Percentiles rank a stretch among this genome's conserved stretches.
These are phyloP conservation scores for Cenococcum geophilum DNA, from an alignment of 495 filamentous ascomycete genomes.

Conservation along the genomic window DNA sequence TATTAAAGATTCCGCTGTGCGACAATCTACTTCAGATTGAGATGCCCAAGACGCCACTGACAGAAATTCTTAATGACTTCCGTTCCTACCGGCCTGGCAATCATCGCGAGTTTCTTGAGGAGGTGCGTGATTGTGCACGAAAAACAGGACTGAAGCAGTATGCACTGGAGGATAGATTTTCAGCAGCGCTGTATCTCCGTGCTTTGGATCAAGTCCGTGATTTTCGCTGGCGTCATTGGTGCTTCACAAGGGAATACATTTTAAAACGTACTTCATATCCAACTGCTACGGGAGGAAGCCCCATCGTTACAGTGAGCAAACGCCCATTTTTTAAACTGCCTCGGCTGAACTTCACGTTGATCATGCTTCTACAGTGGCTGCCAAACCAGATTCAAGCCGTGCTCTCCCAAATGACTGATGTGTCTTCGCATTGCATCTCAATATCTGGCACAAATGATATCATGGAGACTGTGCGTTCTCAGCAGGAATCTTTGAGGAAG, in stretches of 20 bases:
- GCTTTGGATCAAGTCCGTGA: conserved; percentile 78
- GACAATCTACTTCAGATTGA: conserved; percentile 74
- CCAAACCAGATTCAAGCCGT: conserved; percentile 78
- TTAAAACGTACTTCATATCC: conserved; percentile 75
- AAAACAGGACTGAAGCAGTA: conserved; percentile 55
- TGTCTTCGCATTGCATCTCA: conserved; percentile 41
- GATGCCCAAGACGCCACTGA: conserved; percentile 80
- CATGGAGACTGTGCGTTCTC: conserved; percentile 63
- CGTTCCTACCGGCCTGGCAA: conserved; percentile 76
- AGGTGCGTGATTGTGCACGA: conserved; percentile 53
- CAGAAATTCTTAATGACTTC: conserved; percentile 79
- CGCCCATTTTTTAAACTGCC: background rate
- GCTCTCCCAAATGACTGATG: conserved; percentile 63
- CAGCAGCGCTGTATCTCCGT: conserved; percentile 60
- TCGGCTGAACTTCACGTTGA: conserved; percentile 1
- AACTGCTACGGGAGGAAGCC: conserved; percentile 83
- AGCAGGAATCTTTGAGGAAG: conserved; percentile 62
- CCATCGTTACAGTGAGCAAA: conserved; percentile 69
- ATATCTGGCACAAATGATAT: conserved; percentile 48
- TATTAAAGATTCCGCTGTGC: conserved; percentile 65
- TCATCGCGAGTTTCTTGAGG: conserved; percentile 74
- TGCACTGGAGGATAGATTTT: conserved; percentile 49
- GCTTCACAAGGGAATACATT: conserved; percentile 92
- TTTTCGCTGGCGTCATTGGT: conserved; percentile 91
- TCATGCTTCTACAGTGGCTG: conserved; percentile 53